Base-by-base conservation (phyloP, 2,329 filamentous ascomycete genomes). In the Zasmidium angulare region DNA sequence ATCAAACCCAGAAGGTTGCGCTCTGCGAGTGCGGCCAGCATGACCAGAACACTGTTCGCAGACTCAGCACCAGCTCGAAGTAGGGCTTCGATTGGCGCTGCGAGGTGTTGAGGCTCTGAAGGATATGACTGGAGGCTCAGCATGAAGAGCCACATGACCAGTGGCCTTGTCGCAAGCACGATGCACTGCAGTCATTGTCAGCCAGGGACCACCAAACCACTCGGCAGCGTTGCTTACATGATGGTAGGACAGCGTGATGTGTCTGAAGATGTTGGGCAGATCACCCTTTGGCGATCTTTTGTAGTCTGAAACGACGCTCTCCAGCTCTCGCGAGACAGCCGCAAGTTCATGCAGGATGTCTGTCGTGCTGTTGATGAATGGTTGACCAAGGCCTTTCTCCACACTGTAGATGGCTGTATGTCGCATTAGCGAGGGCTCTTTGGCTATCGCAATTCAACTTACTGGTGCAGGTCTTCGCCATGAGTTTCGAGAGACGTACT, bases 141-240 rank as follows among this genome's bases (percentile, higher is more conserved):
- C 40, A 61, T 47, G 1, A 61, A 40, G n/a, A 61, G 52, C 59
- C 59, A 61, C 51, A 58, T 58, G 20, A 61, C 54, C 14, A 61
- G 48, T 11, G 78, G 78, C 56, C 78, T n/a, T 72, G 75, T 66
- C 1, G 63, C 63, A 2, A 67, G 60, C 14, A 67, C 63, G 46
- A 65, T 62, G 46, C 65, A 66, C 53, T 43, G 36, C n/a, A 17
- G 6, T 14, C 3, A 43, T 19, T 4, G 36, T 43, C 36, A 43
- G 36, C 29, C 29, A n/a, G n/a, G n/a, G n/a, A n/a, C n/a, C n/a
- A n/a, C n/a, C n/a, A n/a, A n/a, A n/a, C n/a, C n/a, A n/a, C n/a
- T n/a, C n/a, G n/a, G n/a, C n/a, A n/a, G n/a, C n/a, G 26, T 4
- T 11, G 26, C 26, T 29, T 43, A 43, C 36, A 21, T 61, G 59